Evolutionary conservation across 1,284 basidiomycete species (phyloP).

Genomic region (Singerocomus rubriflavus): DNA sequence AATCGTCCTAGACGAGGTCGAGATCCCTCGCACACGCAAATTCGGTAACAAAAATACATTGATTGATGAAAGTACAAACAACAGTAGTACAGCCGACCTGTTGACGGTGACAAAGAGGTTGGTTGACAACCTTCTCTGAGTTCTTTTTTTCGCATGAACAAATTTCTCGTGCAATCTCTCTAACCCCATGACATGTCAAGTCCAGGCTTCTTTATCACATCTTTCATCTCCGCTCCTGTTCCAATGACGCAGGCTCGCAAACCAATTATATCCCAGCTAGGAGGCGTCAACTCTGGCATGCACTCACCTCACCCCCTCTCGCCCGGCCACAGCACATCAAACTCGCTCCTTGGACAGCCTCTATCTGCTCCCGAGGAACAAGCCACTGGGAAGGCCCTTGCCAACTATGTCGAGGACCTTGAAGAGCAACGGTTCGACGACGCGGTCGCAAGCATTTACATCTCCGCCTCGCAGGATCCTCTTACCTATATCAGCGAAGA

Average conservation of each 20-base stretch:
- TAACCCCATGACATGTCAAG: conserved; percentile 30
- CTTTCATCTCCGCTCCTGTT: conserved; percentile 32
- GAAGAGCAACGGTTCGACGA: conserved; percentile 24
- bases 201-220: conserved; percentile 35
- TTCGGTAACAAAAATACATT: conserved; percentile 25
- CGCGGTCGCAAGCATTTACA: conserved; percentile 28
- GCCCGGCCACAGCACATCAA: conserved; percentile 29
- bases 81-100: conserved; percentile 6
- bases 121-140: conserved; percentile 12
- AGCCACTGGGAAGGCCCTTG: conserved; percentile 11
- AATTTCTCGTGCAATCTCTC: conserved; percentile 20
- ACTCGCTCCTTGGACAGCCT: conserved; percentile 41
- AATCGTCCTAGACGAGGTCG: conserved; percentile 26
- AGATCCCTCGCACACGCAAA: conserved; percentile 29
- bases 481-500: conserved; percentile 48
- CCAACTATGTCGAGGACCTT: neutral
- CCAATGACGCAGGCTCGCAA: conserved; percentile 21
- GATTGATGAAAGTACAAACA: conserved; percentile 2
- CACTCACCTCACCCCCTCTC: conserved; percentile 31
- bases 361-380: conserved; percentile 24
- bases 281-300: conserved; percentile 14
- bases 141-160: conserved; percentile 13
- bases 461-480: conserved; percentile 24
- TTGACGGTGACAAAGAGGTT: conserved; percentile 25
- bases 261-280: conserved; percentile 18